phyloP scores from a whole-genome alignment of 208 protist genomes.

The Acanthamoeba culbertsoni region DNA sequence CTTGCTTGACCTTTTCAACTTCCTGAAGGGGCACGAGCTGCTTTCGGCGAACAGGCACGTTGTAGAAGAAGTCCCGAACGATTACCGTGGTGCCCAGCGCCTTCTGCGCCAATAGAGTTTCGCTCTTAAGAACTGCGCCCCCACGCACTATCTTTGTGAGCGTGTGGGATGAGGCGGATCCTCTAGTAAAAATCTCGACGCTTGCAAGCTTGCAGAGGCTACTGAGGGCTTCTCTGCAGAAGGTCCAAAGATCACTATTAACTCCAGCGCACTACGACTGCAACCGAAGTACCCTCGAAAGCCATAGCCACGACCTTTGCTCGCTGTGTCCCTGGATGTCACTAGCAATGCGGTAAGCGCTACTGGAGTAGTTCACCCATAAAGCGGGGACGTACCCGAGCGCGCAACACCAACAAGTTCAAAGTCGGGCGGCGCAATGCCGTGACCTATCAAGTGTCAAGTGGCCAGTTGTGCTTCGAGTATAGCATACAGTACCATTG shows the following conservation, averaged over 20 bases:
- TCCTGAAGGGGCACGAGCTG: neutral
- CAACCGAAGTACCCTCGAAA: constrained; percentile 41
- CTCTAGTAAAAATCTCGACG: neutral
- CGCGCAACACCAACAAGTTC: neutral
- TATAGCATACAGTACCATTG: neutral
- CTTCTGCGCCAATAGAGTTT: neutral
- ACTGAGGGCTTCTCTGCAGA: constrained; percentile 19
- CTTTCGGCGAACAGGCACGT: constrained; percentile 12
- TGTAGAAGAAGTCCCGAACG: constrained; percentile 12
- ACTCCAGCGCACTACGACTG: neutral
- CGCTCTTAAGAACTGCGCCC: neutral
- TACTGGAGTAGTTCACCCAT: too few species aligned
- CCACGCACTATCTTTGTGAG: neutral
- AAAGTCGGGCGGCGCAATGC: neutral
- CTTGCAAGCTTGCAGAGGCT: neutral
- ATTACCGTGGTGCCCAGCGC: neutral
- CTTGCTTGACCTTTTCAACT: neutral
- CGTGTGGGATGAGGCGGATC: neutral
- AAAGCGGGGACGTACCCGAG: too few species aligned
- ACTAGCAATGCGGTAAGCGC: too few species aligned
- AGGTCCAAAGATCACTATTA: neutral
- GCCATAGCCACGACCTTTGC: too few species aligned
- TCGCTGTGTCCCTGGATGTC: too few species aligned
- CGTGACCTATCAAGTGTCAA: neutral
- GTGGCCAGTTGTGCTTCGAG: neutral